Base-by-base conservation (phyloP, 306 rosid genomes). In the Glycine latifolia region DNA sequence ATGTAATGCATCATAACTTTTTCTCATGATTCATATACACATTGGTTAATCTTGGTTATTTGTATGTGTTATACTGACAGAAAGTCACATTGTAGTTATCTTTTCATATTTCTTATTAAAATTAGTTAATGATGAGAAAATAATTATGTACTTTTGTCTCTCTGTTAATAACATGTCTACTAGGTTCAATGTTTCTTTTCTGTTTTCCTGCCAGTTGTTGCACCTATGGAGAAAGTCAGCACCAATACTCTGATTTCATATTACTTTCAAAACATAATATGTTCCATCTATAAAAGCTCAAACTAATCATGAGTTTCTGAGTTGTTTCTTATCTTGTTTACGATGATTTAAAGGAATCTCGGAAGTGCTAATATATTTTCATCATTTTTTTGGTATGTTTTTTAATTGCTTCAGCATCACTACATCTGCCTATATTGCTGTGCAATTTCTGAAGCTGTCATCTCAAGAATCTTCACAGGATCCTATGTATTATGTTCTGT, bases 401-500 rank as follows among this genome's bases (percentile, higher is more conserved):
- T 35, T 77, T 54, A 8, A 37, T 62, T 76, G 63, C 85, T 81
- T 75, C 89, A 95, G 98, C 88, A 79, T 91, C 69, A 60, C 89
- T 53, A 86, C 97, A 37, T 87, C 91, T 62, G 90, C 81, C 79
- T 92, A 90, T 77, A 85, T 91, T 79, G 81, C 89, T 67, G n/a
- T 88, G 76, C 97, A 90, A 88, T 75, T 92, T 52, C 78, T 82
- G 87, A 90, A 89, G 92, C 87, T 95, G 59, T 89, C 98, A 48
- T 75, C 88, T 77, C 88, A 89, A 87, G 91, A 92, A 81, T 86
- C 89, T 62, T 86, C 85, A 41, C 88, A 78, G 79, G 92, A 92
- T 85, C 94, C 94, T 6, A 81, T 94, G 79, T 88, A 80, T 77
- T 72, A 89, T 84, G 89, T 86, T 86, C 86, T 94, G 79, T 78